Conservation (phyloP, 352 stramenopile species). For the Phytophthora chlamydospora region DNA sequence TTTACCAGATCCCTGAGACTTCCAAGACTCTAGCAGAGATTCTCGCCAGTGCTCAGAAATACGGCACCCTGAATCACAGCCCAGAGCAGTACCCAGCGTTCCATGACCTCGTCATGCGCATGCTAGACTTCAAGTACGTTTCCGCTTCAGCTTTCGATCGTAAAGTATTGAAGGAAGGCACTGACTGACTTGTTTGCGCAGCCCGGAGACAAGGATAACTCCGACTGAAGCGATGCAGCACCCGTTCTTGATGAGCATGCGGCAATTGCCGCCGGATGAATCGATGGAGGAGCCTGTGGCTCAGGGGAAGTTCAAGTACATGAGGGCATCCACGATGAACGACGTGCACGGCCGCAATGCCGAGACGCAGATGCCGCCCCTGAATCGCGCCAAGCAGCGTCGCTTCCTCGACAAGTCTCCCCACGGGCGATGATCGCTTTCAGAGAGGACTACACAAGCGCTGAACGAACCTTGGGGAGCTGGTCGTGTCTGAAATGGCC, state of each 20-base stretch:
- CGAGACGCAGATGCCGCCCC: slow-evolving; percentile 38
- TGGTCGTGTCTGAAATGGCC: neutral
- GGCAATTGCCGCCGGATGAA: slow-evolving; percentile 45
- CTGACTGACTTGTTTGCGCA: slow-evolving; percentile 27
- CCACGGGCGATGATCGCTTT: slow-evolving; percentile 41
- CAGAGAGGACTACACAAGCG: slow-evolving; percentile 12
- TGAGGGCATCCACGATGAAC: slow-evolving; percentile 48
- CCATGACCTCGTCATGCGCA: slow-evolving; percentile 93
- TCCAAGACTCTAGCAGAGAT: slow-evolving; percentile 65
- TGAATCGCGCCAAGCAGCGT: slow-evolving; percentile 54
- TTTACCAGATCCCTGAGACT: slow-evolving; percentile 36
- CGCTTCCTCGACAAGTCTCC: slow-evolving; percentile 51
- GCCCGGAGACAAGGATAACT: slow-evolving; percentile 89
- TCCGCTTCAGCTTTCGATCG: neutral
- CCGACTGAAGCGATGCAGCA: slow-evolving; percentile 93
- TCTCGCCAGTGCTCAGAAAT: slow-evolving; percentile 53
- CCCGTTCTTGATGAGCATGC: slow-evolving; percentile 87
- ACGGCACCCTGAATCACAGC: slow-evolving; percentile 65
- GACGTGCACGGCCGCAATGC: slow-evolving; percentile 42
- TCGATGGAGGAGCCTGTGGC: slow-evolving; percentile 36
- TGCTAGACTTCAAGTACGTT: slow-evolving; percentile 95
- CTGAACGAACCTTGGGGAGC: slow-evolving; percentile 7
- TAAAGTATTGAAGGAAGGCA: neutral
- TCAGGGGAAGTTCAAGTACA: slow-evolving; percentile 58
- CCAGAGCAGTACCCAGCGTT: slow-evolving; percentile 92